These are phyloP conservation scores for Colletotrichum tofieldiae DNA, from an alignment of 2,329 filamentous ascomycete species.

Conservation along the genomic window DNA sequence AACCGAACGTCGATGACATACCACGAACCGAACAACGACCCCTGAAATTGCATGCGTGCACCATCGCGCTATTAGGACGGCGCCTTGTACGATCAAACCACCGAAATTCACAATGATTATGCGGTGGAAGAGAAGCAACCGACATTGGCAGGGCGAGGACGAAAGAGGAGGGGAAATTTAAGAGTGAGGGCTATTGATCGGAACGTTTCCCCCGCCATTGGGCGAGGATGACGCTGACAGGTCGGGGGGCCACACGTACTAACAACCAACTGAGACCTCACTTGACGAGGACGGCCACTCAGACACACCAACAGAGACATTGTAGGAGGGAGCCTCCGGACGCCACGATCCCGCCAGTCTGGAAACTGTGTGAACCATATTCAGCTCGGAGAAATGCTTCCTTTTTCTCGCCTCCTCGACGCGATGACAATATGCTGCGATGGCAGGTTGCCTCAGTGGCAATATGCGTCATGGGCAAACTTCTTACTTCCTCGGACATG, in stretches of 20 bases:
- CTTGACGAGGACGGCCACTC: neutral
- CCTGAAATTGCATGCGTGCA: conserved; percentile 31
- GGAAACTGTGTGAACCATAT: conserved; percentile 24
- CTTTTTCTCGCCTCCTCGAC: conserved; percentile 15
- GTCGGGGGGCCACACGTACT: conserved; percentile 2
- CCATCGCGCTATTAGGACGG: conserved; percentile 9
- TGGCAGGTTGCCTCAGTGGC: neutral
- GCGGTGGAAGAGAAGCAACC: conserved; percentile 14
- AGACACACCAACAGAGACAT: conserved; percentile 9
- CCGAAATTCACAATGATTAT: conserved; percentile 20
- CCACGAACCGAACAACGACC: conserved; percentile 16
- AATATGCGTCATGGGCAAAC: neutral
- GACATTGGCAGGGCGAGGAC: conserved; percentile 13
- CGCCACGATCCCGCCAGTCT: conserved; percentile 31
- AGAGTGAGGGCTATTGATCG: neutral
- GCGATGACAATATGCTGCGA: neutral
- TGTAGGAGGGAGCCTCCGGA: conserved; percentile 15
- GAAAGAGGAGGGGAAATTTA: neutral
- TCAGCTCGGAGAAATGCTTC: conserved; percentile 18
- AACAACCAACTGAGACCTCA: neutral
- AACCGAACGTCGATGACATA: conserved; percentile 34
- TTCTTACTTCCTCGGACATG: neutral
- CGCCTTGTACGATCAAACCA: conserved; percentile 28
- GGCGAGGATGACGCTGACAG: conserved; percentile 22
- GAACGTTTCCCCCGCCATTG: conserved; percentile 10